These are phyloP conservation scores for Fusarium sororula DNA, from an alignment of 2,329 filamentous ascomycete genomes.

Conservation along the genomic window DNA sequence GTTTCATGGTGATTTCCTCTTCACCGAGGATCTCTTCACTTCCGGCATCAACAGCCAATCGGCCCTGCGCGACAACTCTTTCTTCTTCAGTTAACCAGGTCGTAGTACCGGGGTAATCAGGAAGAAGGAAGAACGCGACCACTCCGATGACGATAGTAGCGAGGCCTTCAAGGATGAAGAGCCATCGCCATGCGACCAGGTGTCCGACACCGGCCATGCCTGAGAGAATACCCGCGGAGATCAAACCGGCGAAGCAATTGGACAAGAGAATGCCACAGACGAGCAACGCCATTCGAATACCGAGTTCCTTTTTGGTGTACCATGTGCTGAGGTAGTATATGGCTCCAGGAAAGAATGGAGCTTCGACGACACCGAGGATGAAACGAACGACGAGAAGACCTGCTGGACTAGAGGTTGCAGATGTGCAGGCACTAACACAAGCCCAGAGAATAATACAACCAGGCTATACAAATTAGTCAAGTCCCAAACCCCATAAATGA, in stretches of 20 bases:
- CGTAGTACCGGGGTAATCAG: neutral
- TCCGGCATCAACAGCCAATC: neutral
- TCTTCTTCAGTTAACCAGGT: neutral
- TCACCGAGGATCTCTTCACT: neutral
- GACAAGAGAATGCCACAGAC: neutral
- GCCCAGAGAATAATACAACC: neutral
- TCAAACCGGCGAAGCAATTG: neutral
- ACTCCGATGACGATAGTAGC: neutral
- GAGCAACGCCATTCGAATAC: neutral
- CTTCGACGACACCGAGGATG: neutral
- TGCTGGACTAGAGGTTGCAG: neutral
- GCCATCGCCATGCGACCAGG: neutral
- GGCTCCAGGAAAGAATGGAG: neutral
- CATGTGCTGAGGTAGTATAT: neutral
- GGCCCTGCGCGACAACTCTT: neutral
- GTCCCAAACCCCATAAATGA: fast-evolving
- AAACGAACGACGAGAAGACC: neutral
- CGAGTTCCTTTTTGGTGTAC: neutral
- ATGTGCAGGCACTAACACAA: neutral
- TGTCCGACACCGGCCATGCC: neutral
- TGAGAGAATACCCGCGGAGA: neutral
- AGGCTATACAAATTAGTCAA: neutral
- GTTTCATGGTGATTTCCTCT: neutral
- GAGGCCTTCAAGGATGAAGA: neutral
- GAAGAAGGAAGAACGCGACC: neutral